Conservation (phyloP, 1,139 yeast species). For the Candida sp. region DNA sequence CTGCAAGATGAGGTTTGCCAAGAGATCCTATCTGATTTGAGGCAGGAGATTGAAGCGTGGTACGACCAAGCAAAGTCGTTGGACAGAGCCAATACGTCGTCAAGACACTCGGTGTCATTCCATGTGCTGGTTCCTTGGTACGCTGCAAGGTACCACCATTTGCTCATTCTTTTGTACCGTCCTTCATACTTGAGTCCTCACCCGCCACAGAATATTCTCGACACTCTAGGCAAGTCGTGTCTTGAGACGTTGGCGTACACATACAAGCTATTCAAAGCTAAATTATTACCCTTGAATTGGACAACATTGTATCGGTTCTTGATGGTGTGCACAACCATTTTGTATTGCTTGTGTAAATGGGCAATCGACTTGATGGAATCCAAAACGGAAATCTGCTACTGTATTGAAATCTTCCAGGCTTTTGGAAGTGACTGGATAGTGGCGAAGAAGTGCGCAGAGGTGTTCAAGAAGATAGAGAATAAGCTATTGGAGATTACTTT, state of each 20-base stretch:
- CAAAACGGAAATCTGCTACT: conserved; percentile 45
- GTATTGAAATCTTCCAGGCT: conserved; percentile 47
- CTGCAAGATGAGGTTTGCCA: conserved; percentile 24
- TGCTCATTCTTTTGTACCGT: conserved; percentile 44
- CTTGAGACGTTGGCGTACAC: conserved; percentile 43
- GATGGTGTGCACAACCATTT: conserved; percentile 46
- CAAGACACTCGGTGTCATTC: conserved; percentile 26
- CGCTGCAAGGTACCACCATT: conserved; percentile 47
- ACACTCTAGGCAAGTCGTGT: conserved; percentile 42
- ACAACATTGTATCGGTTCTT: conserved; percentile 48
- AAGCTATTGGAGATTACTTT: conserved; percentile 43
- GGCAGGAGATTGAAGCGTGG: conserved; percentile 47
- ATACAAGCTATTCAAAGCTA: conserved; percentile 43
- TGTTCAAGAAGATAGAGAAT: conserved; percentile 43
- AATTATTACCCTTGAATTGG: conserved; percentile 51
- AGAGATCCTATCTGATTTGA: conserved; percentile 27
- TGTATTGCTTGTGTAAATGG: conserved; percentile 50
- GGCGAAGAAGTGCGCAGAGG: conserved; percentile 46
- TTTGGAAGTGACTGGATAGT: conserved; percentile 51
- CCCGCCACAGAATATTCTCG: conserved; percentile 38
- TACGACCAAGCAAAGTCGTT: conserved; percentile 27
- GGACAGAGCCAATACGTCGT: conserved; percentile 7
- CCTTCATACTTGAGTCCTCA: conserved; percentile 51
- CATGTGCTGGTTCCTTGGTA: conserved; percentile 51
- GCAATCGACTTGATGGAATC: conserved; percentile 47